A percentile compares a stretch with the other conserved stretches of the same genome.
phyloP scores from a whole-genome alignment of 169 alveolate species.

The Plasmodium coatneyi region DNA sequence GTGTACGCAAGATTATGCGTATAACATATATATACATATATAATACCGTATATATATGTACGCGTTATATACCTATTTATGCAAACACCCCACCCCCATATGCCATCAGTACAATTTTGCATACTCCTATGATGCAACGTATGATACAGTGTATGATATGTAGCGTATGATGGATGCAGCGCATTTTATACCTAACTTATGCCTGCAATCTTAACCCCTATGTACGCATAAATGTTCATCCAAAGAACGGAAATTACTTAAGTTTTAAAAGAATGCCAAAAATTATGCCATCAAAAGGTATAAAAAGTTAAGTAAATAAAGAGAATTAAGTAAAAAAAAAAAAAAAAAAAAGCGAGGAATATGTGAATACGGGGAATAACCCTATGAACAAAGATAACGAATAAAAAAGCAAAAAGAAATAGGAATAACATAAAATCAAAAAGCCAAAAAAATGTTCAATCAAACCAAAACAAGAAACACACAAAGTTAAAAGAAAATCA shows the following conservation, averaged over 20 bases:
- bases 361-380: neutral
- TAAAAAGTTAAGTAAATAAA: neutral
- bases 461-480: conserved; percentile 29
- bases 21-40: neutral
- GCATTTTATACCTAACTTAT: neutral
- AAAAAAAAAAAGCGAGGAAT: neutral
- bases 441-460: conserved; percentile 22
- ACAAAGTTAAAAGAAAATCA: conserved; percentile 8
- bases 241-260: neutral
- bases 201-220: neutral
- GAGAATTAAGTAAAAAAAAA: neutral
- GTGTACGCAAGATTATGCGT: neutral
- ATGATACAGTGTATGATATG: neutral
- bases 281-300: neutral
- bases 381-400: conserved; percentile 4
- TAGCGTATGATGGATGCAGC: neutral
- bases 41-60: neutral
- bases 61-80: neutral
- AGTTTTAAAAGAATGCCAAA: neutral
- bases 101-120: neutral
- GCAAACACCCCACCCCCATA: neutral
- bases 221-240: neutral
- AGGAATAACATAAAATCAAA: neutral
- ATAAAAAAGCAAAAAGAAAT: neutral
- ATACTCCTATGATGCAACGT: neutral